Conservation (phyloP, 1,284 basidiomycete genomes). For the Cerioporus squamosus region DNA sequence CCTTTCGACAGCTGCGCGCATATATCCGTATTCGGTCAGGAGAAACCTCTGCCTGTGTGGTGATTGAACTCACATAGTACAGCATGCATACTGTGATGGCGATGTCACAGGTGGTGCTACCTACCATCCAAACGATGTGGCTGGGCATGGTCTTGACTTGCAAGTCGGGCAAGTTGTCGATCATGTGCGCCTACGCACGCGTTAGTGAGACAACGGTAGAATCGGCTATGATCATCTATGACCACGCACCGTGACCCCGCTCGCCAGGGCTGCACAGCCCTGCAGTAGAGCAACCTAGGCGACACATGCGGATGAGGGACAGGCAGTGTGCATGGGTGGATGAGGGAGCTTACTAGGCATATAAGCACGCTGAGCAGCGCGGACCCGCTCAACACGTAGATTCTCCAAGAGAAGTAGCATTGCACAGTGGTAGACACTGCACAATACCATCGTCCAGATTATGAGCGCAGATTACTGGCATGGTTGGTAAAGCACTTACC, state of each 20-base stretch:
- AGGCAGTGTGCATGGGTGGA: not conserved
- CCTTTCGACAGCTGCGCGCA: not conserved
- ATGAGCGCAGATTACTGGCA: no score
- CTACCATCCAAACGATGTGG: constrained; percentile 16
- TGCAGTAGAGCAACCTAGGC: constrained; percentile 9
- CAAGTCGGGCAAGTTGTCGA: not conserved
- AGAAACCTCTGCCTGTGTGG: not conserved
- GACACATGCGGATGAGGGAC: not conserved
- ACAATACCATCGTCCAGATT: no score
- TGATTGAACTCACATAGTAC: constrained; percentile 6
- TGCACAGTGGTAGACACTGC: constrained; percentile 16
- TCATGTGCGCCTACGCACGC: not conserved
- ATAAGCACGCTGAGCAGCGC: constrained; percentile 1
- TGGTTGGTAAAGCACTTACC: constrained; percentile 14
- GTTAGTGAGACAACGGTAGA: not conserved
- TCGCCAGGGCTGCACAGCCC: constrained; percentile 4
- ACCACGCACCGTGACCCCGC: constrained; percentile 7
- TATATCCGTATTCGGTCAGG: not conserved
- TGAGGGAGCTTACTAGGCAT: constrained; percentile 1
- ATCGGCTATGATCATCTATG: no score
- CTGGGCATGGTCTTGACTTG: not conserved
- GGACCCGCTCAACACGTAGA: constrained; percentile 15
- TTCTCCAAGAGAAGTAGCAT: constrained; percentile 19
- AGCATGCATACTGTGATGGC: constrained; percentile 18
- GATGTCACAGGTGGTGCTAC: constrained; percentile 14